These are phyloP conservation scores for Laguncularia racemosa DNA, from an alignment of 345 rosid genomes.

Conservation along the genomic window DNA sequence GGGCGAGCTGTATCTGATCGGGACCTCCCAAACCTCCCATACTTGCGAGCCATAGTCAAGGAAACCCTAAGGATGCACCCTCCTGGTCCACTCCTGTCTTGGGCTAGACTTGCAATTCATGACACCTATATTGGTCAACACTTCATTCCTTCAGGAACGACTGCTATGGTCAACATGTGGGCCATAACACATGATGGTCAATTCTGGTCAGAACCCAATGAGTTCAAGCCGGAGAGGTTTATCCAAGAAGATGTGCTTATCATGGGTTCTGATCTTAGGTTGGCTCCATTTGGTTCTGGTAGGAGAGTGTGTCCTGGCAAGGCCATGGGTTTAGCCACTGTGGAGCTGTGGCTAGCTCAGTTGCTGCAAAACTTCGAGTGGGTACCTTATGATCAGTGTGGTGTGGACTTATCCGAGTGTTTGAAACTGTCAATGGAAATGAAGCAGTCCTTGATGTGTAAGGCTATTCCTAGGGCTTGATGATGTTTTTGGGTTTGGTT, in stretches of 20 bases:
- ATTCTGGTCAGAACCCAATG: slow-evolving; percentile 61
- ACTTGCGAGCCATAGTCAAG: slow-evolving; percentile 69
- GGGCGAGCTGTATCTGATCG: slow-evolving; percentile 62
- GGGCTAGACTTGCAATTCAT: slow-evolving; percentile 80
- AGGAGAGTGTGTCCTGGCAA: slow-evolving; percentile 79
- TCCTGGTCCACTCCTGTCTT: slow-evolving; percentile 90
- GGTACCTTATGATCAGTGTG: slow-evolving; percentile 27
- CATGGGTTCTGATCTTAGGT: slow-evolving; percentile 74
- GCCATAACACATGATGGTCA: slow-evolving; percentile 76
- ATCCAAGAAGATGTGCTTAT: slow-evolving; percentile 40
- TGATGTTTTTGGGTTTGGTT: too few species aligned
- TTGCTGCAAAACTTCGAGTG: slow-evolving; percentile 66
- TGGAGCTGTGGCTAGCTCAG: slow-evolving; percentile 59
- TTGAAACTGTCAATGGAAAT: slow-evolving; percentile 71
- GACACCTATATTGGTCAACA: slow-evolving; percentile 69
- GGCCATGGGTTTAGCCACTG: slow-evolving; percentile 56
- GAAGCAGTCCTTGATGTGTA: slow-evolving; percentile 6
- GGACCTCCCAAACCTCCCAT: slow-evolving; percentile 32
- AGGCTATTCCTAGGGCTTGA: too few species aligned
- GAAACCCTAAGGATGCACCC: slow-evolving; percentile 84
- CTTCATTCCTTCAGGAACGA: slow-evolving; percentile 81
- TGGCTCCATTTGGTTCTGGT: slow-evolving; percentile 93
- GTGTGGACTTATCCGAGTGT: slow-evolving; percentile 59
- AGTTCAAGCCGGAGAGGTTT: slow-evolving; percentile 65
- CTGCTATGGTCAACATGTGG: slow-evolving; percentile 98